Base-by-base conservation (phyloP, 305 asterid genomes). In the Nicotiana rustica region DNA sequence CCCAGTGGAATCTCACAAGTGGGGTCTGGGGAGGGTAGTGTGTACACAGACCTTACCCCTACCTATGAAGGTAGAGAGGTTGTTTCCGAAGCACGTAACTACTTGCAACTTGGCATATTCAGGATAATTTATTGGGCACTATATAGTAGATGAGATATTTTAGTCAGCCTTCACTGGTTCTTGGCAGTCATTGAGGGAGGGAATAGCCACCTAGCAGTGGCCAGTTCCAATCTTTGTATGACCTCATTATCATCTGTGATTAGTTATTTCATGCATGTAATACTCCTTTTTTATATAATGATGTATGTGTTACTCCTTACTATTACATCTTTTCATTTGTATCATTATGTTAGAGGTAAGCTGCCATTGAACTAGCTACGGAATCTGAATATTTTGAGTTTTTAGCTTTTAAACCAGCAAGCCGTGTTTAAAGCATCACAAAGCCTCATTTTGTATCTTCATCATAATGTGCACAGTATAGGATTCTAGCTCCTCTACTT, bases 401-500 rank as follows among this genome's bases (percentile, higher is more conserved):
- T 55, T 76, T 55, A 31, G 7, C 66, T 47, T 17, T 76, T 76
- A 29, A 76, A 76, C 49, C 15, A 52, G n/a, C 10, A 49, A 75
- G 25, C 44, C 47, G 10, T 76, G 80, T 31, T 76, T 55, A 76
- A 76, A 31, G 49, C 10, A 14, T 31, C 52, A 76, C 25, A 55
- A 31, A 76, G 38, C 8, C 80, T 52, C 80, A 25, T 0, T 15
- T 5, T 52, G 41, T 29, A 75, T 49, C 47, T 75, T 75, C 17
- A 25, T 52, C 44, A 55, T 29, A 55, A 31, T 55, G 56, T 29
- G 44, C 10, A 15, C 17, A 55, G 29, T 55, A 76, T 52, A 76
- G 65, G 66, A 76, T 55, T 55, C n/a, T 52, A 75, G 65, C 31
- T 55, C 41, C 62, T 49, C 80, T 31, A 76, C 66, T 47, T 14